A percentile compares a stretch with the other conserved stretches of the same genome.
phyloP scores from a whole-genome alignment of 2,329 filamentous ascomycete genomes.

The Botrytis sinoallii region DNA sequence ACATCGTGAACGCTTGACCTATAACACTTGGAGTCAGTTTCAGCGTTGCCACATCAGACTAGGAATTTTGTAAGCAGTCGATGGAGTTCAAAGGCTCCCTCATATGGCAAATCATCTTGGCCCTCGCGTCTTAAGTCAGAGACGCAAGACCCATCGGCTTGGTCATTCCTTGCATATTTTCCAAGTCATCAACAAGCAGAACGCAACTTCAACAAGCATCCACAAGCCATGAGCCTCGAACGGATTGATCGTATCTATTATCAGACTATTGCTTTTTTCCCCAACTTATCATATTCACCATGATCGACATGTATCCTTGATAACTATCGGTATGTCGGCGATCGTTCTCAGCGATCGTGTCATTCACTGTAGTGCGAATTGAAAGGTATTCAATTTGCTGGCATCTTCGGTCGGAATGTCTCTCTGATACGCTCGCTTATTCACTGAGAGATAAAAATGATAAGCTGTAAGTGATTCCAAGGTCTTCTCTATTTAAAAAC shows the following conservation, averaged over 20 bases:
- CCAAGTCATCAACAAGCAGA: background rate
- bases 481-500: background rate
- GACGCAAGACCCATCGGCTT: background rate
- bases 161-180: background rate
- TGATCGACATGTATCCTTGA: background rate
- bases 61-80: background rate
- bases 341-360: background rate
- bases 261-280: background rate
- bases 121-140: background rate
- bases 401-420: background rate
- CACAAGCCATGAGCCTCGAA: background rate
- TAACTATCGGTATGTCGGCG: background rate
- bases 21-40: background rate
- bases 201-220: background rate
- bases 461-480: background rate
- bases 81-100: background rate
- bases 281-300: background rate
- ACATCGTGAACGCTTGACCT: background rate
- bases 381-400: background rate
- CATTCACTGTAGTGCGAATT: background rate
- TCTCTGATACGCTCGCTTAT: conserved; percentile 5
- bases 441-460: background rate
- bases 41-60: background rate
- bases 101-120: background rate
- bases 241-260: background rate